phyloP scores from a whole-genome alignment of 148 eudicot genomes.

The Arctostaphylos glauca region DNA sequence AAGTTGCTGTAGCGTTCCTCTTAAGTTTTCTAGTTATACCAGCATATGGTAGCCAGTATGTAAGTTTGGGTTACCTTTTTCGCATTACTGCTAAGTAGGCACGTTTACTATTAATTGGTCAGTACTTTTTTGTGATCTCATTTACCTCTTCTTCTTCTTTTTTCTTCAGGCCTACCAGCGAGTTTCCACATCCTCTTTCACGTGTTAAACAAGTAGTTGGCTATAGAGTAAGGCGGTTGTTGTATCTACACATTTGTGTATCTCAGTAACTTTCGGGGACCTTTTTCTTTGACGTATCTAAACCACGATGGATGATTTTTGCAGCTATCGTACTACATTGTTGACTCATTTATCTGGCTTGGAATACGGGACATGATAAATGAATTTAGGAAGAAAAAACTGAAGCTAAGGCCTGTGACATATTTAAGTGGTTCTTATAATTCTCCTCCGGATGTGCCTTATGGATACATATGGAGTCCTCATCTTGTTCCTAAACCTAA shows the following conservation, averaged over 20 bases:
- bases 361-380: slow-evolving; percentile 89
- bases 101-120: not conserved
- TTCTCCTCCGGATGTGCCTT: slow-evolving; percentile 61
- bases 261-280: not conserved
- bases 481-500: slow-evolving; percentile 94
- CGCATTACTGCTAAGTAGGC: not conserved
- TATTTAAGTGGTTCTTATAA: slow-evolving; percentile 66
- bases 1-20: not conserved
- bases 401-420: slow-evolving; percentile 78
- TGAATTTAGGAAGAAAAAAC: slow-evolving; percentile 78
- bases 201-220: slow-evolving; percentile 69
- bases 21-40: not conserved
- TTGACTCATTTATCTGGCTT: slow-evolving; percentile 81
- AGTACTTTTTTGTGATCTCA: too few species aligned
- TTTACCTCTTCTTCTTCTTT: not conserved
- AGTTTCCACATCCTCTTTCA: slow-evolving; percentile 81
- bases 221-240: slow-evolving; percentile 44
- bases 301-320: slow-evolving; percentile 19
- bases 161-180: slow-evolving; percentile 68
- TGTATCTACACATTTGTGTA: not conserved
- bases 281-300: slow-evolving; percentile 2
- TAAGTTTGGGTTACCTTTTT: not conserved
- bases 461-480: slow-evolving; percentile 94
- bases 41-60: not conserved
- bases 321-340: slow-evolving; percentile 91